Percentiles rank a stretch among this genome's conserved stretches.
Conservation (phyloP, 2,329 filamentous ascomycete species). For the Paraconiothyrium brasiliense region DNA sequence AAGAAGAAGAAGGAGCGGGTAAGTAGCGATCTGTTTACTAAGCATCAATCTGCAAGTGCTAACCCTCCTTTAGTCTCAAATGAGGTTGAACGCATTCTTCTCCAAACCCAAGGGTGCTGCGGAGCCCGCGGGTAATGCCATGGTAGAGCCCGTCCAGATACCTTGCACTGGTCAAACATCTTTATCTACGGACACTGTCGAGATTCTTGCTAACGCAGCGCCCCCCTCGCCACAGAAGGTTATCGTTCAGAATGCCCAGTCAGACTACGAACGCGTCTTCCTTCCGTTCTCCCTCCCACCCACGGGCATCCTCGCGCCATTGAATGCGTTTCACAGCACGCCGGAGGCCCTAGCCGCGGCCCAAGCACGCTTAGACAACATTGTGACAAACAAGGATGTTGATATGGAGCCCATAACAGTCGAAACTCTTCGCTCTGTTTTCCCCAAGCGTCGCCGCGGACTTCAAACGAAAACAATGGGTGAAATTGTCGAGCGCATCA, state of each 20-base stretch:
- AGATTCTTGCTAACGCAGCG: slow-evolving; percentile 34
- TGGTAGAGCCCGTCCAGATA: slow-evolving; percentile 46
- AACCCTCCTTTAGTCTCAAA: slow-evolving; percentile 46
- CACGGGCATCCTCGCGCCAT: slow-evolving; percentile 74
- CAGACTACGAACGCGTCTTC: slow-evolving; percentile 70
- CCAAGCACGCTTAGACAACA: slow-evolving; percentile 36
- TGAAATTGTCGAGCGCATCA: slow-evolving; percentile 55
- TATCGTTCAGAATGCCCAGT: slow-evolving; percentile 42
- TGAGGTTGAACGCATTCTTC: slow-evolving; percentile 58
- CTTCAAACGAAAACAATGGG: slow-evolving; percentile 33
- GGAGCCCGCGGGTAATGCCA: slow-evolving; percentile 36
- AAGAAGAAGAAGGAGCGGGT: slow-evolving; percentile 51
- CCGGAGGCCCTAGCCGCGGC: slow-evolving; percentile 39
- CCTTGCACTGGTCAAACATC: slow-evolving; percentile 38
- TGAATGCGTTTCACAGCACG: slow-evolving; percentile 49
- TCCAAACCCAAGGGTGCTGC: slow-evolving; percentile 49
- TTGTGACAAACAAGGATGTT: slow-evolving; percentile 29
- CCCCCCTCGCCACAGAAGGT: slow-evolving; percentile 48
- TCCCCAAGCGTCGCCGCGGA: slow-evolving; percentile 30
- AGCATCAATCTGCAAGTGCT: slow-evolving; percentile 29
- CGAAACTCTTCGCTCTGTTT: slow-evolving; percentile 29
- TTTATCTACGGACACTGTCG: slow-evolving; percentile 33
- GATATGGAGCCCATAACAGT: slow-evolving; percentile 26
- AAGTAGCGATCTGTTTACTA: slow-evolving; percentile 28
- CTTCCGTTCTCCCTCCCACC: slow-evolving; percentile 82